These are phyloP conservation scores for Solanum clarkiae DNA, from an alignment of 257 asterid genomes.

Conservation along the genomic window DNA sequence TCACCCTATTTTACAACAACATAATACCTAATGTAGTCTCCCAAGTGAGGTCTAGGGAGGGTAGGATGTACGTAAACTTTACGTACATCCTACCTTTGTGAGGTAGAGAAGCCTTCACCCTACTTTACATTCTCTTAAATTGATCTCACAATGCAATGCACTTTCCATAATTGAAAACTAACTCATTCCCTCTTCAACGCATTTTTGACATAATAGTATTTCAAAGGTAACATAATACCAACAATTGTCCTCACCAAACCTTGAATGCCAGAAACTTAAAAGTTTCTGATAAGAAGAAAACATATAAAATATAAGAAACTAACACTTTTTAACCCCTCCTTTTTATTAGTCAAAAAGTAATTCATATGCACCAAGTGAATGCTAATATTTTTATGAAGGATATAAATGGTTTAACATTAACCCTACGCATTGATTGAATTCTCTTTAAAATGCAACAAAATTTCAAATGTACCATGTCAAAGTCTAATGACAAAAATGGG, in stretches of 20 bases:
- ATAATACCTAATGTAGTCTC: neutral
- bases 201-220: neutral
- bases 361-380: neutral
- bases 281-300: neutral
- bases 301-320: neutral
- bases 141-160: neutral
- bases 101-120: neutral
- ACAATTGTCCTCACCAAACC: neutral
- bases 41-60: neutral
- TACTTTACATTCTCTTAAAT: neutral
- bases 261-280: neutral
- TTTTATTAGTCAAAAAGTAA: neutral
- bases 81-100: neutral
- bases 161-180: neutral
- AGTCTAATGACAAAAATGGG: neutral
- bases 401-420: neutral
- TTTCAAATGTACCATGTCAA: neutral
- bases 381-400: neutral
- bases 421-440: neutral
- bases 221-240: neutral
- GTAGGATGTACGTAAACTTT: neutral
- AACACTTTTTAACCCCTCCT: neutral
- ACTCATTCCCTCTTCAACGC: neutral
- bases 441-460: neutral
- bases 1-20: neutral